A percentile compares a stretch with the other conserved stretches of the same genome.
These are phyloP conservation scores for Tolypocladium cylindrosporum DNA, from an alignment of 2,329 filamentous ascomycete species.

Conservation along the genomic window DNA sequence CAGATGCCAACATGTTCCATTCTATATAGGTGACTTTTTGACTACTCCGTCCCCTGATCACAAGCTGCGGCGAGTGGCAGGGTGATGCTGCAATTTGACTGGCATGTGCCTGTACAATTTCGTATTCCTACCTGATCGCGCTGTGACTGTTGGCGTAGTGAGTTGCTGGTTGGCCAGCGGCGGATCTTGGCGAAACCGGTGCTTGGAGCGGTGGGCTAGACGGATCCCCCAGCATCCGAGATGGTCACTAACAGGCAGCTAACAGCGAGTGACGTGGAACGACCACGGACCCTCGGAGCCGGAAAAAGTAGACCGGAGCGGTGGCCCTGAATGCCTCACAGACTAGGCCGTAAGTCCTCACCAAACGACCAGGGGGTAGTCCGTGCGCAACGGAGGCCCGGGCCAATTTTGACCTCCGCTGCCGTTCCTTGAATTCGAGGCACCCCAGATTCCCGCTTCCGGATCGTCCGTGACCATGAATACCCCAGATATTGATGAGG, in stretches of 20 bases:
- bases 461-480: not conserved
- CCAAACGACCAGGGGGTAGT: not conserved
- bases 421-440: not conserved
- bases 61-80: not conserved
- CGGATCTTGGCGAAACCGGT: not conserved
- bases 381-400: constrained; percentile 15
- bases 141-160: not conserved
- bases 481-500: not conserved
- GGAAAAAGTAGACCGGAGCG: not conserved
- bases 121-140: too few species aligned
- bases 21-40: not conserved
- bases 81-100: not conserved
- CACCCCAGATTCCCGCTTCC: not conserved
- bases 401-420: constrained; percentile 16
- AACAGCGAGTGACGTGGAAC: too few species aligned
- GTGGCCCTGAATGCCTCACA: not conserved
- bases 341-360: not conserved
- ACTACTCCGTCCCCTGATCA: not conserved
- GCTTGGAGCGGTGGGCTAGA: not conserved
- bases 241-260: too few species aligned
- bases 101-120: not conserved
- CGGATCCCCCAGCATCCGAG: not conserved
- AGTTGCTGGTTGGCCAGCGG: not conserved
- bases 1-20: not conserved
- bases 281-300: not conserved